Evolutionary conservation across 1,284 basidiomycete genomes (phyloP).

Genomic region (Afroboletus lepidellus): DNA sequence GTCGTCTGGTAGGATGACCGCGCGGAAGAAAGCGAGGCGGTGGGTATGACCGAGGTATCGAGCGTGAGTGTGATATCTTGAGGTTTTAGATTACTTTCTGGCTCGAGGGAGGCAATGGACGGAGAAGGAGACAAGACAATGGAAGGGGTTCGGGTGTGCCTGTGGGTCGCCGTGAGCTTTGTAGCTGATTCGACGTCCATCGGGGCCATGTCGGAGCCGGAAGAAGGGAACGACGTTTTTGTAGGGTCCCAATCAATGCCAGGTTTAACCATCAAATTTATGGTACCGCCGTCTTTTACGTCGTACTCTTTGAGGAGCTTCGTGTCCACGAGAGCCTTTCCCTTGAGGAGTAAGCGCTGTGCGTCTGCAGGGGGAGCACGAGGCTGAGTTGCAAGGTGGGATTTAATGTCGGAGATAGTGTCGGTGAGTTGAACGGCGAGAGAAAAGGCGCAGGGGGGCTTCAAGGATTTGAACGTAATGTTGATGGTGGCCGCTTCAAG

Average conservation of each 20-base stretch:
- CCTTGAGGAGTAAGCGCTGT: constrained; percentile 86
- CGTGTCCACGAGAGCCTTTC: constrained; percentile 84
- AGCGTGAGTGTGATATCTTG: constrained; percentile 67
- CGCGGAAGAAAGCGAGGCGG: constrained; percentile 41
- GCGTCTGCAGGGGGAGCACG: constrained; percentile 68
- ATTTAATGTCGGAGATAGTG: constrained; percentile 77
- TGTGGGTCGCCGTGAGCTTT: constrained; percentile 29
- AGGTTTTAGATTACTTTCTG: constrained; percentile 38
- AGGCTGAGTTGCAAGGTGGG: constrained; percentile 60
- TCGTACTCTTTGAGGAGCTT: constrained; percentile 89
- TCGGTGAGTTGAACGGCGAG: constrained; percentile 74
- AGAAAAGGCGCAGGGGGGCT: constrained; percentile 76
- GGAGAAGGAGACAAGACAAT: constrained; percentile 75
- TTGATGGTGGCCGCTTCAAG: constrained; percentile 49
- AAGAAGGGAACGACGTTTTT: constrained; percentile 26
- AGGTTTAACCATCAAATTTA: constrained; percentile 84
- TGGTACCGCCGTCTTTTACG: constrained; percentile 72
- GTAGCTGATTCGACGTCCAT: constrained; percentile 17
- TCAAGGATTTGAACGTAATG: constrained; percentile 85
- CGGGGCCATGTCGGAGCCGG: constrained; percentile 20
- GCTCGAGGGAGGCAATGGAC: constrained; percentile 40
- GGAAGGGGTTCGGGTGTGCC: constrained; percentile 66
- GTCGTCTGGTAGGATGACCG: constrained; percentile 61
- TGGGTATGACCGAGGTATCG: constrained; percentile 50
- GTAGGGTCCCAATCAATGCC: constrained; percentile 66